Evolutionary conservation across 495 filamentous ascomycete species (phyloP).

Genomic region (Podospora bellae-mahoneyi): DNA sequence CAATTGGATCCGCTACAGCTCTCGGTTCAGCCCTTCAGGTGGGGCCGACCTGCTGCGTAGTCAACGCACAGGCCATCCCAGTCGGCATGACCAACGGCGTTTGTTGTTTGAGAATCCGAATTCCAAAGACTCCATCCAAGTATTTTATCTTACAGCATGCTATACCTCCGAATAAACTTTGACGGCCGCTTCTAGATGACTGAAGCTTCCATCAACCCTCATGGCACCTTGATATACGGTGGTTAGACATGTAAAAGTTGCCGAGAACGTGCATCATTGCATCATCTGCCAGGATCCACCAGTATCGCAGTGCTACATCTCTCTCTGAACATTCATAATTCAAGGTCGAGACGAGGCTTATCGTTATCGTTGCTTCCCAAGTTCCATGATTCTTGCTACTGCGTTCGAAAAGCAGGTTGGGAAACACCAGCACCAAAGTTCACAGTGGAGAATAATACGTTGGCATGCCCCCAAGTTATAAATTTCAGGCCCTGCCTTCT

Average conservation of each 20-base stretch:
- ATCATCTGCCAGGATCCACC: background rate
- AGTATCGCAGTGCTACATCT: background rate
- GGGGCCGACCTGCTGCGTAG: background rate
- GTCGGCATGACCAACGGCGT: background rate
- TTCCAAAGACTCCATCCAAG: background rate
- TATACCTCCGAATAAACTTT: too few relatives aligned
- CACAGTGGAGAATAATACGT: too few relatives aligned
- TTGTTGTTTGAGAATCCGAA: background rate
- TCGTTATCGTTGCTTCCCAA: background rate
- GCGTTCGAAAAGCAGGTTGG: background rate
- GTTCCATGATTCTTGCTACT: background rate
- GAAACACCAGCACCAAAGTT: background rate
- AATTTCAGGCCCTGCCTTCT: background rate
- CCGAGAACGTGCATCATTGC: background rate
- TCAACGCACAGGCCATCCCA: slow-evolving; percentile 1
- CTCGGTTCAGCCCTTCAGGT: slow-evolving; percentile 4
- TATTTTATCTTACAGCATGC: too few relatives aligned
- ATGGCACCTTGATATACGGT: background rate
- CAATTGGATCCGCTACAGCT: slow-evolving; percentile 1
- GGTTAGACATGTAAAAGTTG: background rate
- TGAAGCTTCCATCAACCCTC: background rate
- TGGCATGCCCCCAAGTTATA: too few relatives aligned
- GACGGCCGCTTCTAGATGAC: background rate
- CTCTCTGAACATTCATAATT: background rate
- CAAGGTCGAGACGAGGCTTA: background rate